Conservation (phyloP, 495 filamentous ascomycete species). For the Penicillium dipodomyicola region DNA sequence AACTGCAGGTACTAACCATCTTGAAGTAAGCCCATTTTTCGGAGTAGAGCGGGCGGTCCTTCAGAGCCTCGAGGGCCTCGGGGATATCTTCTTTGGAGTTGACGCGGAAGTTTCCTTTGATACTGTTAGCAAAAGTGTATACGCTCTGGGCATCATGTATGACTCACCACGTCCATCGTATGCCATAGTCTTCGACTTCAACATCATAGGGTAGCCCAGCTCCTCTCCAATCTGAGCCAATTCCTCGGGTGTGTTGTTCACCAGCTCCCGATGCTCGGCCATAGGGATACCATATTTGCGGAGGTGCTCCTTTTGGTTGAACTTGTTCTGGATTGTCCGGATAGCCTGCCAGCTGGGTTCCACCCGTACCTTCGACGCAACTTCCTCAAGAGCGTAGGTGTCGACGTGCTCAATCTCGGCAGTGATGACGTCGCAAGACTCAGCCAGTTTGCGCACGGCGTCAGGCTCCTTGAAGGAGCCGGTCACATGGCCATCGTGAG, state of each 20-base stretch:
- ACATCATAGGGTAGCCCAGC: slow-evolving; percentile 87
- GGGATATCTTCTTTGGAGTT: slow-evolving; percentile 64
- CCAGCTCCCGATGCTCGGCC: slow-evolving; percentile 63
- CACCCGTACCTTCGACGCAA: slow-evolving; percentile 62
- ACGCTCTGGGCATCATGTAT: not conserved
- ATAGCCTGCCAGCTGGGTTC: slow-evolving; percentile 89
- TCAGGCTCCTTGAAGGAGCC: slow-evolving; percentile 82
- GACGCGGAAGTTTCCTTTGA: slow-evolving; percentile 74
- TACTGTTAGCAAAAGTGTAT: slow-evolving; percentile 6
- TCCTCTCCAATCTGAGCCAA: slow-evolving; percentile 61
- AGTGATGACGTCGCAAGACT: slow-evolving; percentile 77
- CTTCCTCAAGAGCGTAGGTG: slow-evolving; percentile 83
- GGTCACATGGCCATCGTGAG: slow-evolving; percentile 67
- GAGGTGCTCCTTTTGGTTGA: slow-evolving; percentile 82
- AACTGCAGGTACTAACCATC: slow-evolving; percentile 41
- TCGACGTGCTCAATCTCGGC: slow-evolving; percentile 99
- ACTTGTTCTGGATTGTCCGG: slow-evolving; percentile 95
- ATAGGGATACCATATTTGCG: slow-evolving; percentile 63
- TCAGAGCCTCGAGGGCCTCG: slow-evolving; percentile 64
- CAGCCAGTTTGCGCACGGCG: slow-evolving; percentile 73
- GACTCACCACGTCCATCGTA: slow-evolving; percentile 79
- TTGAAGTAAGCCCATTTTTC: slow-evolving; percentile 88
- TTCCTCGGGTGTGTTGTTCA: slow-evolving; percentile 51
- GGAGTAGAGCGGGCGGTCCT: slow-evolving; percentile 73
- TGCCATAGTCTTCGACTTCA: slow-evolving; percentile 88